Evolutionary conservation across 2,329 filamentous ascomycete genomes (phyloP).

Genomic region (Penicillium sp.): DNA sequence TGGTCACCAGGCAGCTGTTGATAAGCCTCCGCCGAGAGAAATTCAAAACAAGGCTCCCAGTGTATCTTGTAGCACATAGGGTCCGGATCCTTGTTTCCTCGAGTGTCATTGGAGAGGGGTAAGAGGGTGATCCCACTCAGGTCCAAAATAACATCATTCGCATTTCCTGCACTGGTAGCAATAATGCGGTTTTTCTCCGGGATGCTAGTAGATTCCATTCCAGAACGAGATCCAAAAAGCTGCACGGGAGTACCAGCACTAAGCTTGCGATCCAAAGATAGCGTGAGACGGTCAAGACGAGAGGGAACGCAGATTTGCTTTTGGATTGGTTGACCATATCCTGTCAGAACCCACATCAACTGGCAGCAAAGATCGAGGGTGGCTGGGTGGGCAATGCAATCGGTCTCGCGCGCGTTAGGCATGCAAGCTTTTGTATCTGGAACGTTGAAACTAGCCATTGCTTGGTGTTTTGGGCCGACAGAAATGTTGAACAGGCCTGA

Average conservation of each 20-base stretch:
- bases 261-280: conserved; percentile 10
- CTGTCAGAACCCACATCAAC: conserved; percentile 18
- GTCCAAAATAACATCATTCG: conserved; percentile 12
- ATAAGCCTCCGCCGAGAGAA: conserved; percentile 17
- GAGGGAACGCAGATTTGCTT: conserved; percentile 17
- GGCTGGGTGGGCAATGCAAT: conserved; percentile 18
- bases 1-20: conserved; percentile 13
- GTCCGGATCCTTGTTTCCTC: conserved; percentile 11
- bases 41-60: conserved; percentile 23
- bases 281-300: conserved; percentile 15
- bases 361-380: conserved; percentile 20
- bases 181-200: conserved; percentile 16
- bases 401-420: conserved; percentile 13
- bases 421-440: conserved; percentile 19
- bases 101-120: conserved; percentile 17
- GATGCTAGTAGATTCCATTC: conserved; percentile 9
- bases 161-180: conserved; percentile 10
- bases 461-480: background rate
- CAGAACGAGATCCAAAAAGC: conserved; percentile 9
- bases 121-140: conserved; percentile 17
- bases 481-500: conserved; percentile 12
- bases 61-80: conserved; percentile 22
- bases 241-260: conserved; percentile 10
- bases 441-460: conserved; percentile 13
- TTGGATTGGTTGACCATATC: conserved; percentile 14